phyloP scores from a whole-genome alignment of 208 protist genomes.

The Sergeia podlipaevii region DNA sequence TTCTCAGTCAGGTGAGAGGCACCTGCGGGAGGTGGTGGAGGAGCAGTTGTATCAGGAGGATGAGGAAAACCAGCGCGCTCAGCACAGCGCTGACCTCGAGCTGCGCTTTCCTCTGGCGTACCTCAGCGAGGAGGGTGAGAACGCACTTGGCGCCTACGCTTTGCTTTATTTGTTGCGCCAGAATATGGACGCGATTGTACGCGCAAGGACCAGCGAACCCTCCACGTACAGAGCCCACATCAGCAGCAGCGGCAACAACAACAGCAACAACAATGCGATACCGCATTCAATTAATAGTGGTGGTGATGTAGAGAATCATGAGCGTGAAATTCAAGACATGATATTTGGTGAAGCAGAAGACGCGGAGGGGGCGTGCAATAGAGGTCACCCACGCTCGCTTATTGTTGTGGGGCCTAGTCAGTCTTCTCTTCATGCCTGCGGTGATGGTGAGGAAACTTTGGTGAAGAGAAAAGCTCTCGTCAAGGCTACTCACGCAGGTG shows the following conservation, averaged over 20 bases:
- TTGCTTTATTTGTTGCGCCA: constrained; percentile 17
- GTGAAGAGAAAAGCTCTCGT: too few species aligned
- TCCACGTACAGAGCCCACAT: not conserved
- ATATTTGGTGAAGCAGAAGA: too few species aligned
- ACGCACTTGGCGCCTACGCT: constrained; percentile 15
- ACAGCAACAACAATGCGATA: not conserved
- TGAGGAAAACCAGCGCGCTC: constrained; percentile 26
- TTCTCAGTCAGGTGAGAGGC: not conserved
- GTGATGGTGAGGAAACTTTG: too few species aligned
- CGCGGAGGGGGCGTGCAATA: too few species aligned
- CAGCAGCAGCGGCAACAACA: not conserved
- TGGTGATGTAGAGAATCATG: too few species aligned
- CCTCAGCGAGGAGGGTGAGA: constrained; percentile 22
- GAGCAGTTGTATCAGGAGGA: constrained; percentile 20
- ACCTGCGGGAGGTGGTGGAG: constrained; percentile 3
- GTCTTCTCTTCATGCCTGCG: too few species aligned
- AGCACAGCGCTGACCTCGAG: constrained; percentile 29
- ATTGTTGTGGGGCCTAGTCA: too few species aligned
- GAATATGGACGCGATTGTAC: constrained; percentile 10
- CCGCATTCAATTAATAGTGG: too few species aligned
- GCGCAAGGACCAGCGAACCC: not conserved
- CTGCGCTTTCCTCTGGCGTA: constrained; percentile 41
- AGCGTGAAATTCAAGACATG: too few species aligned
- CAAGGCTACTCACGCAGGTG: too few species aligned
- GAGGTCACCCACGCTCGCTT: too few species aligned